Percentiles rank a stretch among this genome's conserved stretches.
phyloP scores from a whole-genome alignment of 768 basidiomycete species.

The Hebeloma cylindrosporum region DNA sequence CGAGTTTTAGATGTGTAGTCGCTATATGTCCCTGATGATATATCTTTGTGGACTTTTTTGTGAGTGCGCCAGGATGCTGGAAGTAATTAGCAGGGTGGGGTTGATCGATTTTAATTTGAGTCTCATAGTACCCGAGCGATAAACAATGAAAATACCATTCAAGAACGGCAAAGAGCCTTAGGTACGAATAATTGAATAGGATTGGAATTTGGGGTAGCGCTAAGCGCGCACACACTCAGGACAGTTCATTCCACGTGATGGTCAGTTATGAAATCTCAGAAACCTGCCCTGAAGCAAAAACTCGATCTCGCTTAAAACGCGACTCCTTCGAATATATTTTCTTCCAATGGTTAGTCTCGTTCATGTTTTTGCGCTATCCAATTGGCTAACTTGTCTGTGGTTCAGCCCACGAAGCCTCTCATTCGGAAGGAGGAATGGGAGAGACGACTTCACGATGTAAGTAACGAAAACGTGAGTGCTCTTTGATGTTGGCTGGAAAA shows the following conservation, averaged over 20 bases:
- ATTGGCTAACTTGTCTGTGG: conserved; percentile 11
- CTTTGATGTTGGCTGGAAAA: conserved; percentile 20
- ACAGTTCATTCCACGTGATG: conserved; percentile 16
- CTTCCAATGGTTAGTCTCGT: conserved; percentile 37
- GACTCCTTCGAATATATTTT: conserved; percentile 15
- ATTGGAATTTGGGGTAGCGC: not conserved
- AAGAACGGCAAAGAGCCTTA: not conserved
- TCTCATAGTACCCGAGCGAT: no score
- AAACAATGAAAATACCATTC: no score
- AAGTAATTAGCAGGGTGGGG: no score
- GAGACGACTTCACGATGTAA: conserved; percentile 75
- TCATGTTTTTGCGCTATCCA: conserved; percentile 7
- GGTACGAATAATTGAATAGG: not conserved
- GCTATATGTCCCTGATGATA: no score
- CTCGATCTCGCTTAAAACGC: conserved; percentile 29
- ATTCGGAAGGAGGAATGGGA: conserved; percentile 90
- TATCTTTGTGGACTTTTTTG: no score
- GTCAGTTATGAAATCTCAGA: not conserved
- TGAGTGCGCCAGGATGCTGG: no score
- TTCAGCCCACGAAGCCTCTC: conserved; percentile 50
- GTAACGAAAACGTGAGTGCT: conserved; percentile 86
- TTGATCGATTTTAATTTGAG: no score
- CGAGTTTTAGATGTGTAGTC: no score
- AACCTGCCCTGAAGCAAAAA: conserved; percentile 37
- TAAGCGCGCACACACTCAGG: no score